A percentile compares a stretch with the other conserved stretches of the same genome.
Evolutionary conservation across 306 rosid genomes (phyloP).

Genomic region (Rosa rugosa): DNA sequence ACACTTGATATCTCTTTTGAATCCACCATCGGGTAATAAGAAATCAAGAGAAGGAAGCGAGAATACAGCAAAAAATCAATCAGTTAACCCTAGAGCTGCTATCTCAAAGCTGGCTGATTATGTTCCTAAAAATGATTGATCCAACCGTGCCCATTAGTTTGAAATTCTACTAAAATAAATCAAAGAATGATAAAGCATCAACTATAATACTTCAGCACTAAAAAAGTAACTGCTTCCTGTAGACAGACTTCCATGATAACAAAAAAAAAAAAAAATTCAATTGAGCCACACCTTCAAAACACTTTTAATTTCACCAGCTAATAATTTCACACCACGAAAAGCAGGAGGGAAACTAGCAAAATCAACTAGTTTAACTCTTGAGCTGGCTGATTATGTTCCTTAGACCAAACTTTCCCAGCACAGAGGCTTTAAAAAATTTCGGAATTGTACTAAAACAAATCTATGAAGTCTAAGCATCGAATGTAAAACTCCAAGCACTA

Average conservation of each 20-base stretch:
- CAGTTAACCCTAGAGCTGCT: neutral
- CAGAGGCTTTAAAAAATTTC: neutral
- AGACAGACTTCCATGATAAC: neutral
- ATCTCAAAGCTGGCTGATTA: neutral
- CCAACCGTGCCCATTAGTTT: neutral
- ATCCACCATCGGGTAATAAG: conserved; percentile 27
- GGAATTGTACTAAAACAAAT: neutral
- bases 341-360: conserved; percentile 17
- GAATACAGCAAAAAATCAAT: neutral
- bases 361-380: conserved; percentile 17
- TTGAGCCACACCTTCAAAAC: neutral
- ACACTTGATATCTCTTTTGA: conserved; percentile 22
- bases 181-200: neutral
- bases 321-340: conserved; percentile 1
- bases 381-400: neutral
- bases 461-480: neutral
- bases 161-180: neutral
- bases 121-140: neutral
- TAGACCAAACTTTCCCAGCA: neutral
- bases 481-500: neutral
- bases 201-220: neutral
- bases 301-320: neutral
- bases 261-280: neutral
- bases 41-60: neutral
- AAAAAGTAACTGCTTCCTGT: neutral